Base-by-base conservation (phyloP, 331 rosid species). In the Malus hybrid region DNA sequence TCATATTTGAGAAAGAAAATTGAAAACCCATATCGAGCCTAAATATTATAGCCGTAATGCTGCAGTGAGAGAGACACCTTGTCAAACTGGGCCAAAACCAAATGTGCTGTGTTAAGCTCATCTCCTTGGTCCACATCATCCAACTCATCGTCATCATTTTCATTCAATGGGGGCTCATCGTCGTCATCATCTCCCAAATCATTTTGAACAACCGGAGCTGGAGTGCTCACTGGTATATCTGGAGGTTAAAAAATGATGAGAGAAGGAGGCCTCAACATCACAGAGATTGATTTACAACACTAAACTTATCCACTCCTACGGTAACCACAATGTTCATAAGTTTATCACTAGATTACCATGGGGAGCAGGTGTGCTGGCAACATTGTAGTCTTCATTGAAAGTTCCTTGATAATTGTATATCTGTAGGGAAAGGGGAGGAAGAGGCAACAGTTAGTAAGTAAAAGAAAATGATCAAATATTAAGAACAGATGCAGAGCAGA, bases 61-160 rank as follows among this genome's bases (percentile, higher is more conserved):
- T 29, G 34, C 56, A 42, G 10, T 13, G 28, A 72, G 55, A 10
- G 22, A 60, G 78, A 77, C 22, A 92, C 99, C 93, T 95, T 95
- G 78, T 95, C 99, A 86, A 92, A 92, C 87, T 95, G 99, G 52
- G 98, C 99, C 92, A 95, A 79, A 81, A 95, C 99, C 72, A 95
- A 86, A 88, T 89, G 97, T 12, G 88, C 90, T 29, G 99, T 89
- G 79, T 88, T 83, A 70, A 88, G 89, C 42, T 92, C 98, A 75
- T 95, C 99, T 50, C 88, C 99, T 64, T 88, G 88, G 63, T 95
- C 98, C 80, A 87, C 82, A 79, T 95, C 99, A 84, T 92, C 99
- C 84, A 89, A 81, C 55, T 95, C 99, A 81, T 95, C 98, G 4
- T 94, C 98, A 30, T 95, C 99, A 36, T 95, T 85, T 87, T 95